Evolutionary conservation across 2,329 filamentous ascomycete genomes (phyloP).

Genomic region (Peltaster fructicola): DNA sequence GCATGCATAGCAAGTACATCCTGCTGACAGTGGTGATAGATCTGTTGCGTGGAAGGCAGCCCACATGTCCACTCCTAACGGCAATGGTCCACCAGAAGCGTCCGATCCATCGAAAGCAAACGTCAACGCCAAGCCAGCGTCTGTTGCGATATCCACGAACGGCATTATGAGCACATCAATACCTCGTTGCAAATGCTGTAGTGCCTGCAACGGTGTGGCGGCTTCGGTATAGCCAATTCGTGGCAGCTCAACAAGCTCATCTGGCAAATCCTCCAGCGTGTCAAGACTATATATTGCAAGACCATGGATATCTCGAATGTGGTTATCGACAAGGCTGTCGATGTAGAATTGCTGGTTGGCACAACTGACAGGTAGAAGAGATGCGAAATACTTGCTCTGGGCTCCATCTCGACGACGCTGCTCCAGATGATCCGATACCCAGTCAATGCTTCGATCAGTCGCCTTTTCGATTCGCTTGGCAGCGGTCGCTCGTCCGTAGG

Average conservation of each 20-base stretch:
- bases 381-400: slow-evolving; percentile 37
- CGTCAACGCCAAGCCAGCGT: slow-evolving; percentile 67
- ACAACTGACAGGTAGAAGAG: slow-evolving; percentile 56
- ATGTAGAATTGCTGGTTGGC: slow-evolving; percentile 68
- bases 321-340: slow-evolving; percentile 49
- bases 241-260: slow-evolving; percentile 44
- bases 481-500: slow-evolving; percentile 32
- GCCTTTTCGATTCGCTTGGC: slow-evolving; percentile 63
- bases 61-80: slow-evolving; percentile 71
- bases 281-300: slow-evolving; percentile 65
- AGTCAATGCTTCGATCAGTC: slow-evolving; percentile 68
- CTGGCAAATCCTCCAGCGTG: slow-evolving; percentile 49
- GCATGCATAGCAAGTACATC: slow-evolving; percentile 72
- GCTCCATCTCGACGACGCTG: slow-evolving; percentile 2
- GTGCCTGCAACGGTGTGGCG: slow-evolving; percentile 54
- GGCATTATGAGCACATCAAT: slow-evolving; percentile 65
- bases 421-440: slow-evolving; percentile 52
- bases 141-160: slow-evolving; percentile 56
- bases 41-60: slow-evolving; percentile 41
- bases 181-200: slow-evolving; percentile 59
- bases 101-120: slow-evolving; percentile 43
- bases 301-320: slow-evolving; percentile 39
- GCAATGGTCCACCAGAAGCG: slow-evolving; percentile 14
- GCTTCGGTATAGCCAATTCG: slow-evolving; percentile 58
- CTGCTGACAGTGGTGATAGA: slow-evolving; percentile 40